phyloP scores from a whole-genome alignment of 2,329 filamentous ascomycete genomes.

The Trichoderma guizhouense region DNA sequence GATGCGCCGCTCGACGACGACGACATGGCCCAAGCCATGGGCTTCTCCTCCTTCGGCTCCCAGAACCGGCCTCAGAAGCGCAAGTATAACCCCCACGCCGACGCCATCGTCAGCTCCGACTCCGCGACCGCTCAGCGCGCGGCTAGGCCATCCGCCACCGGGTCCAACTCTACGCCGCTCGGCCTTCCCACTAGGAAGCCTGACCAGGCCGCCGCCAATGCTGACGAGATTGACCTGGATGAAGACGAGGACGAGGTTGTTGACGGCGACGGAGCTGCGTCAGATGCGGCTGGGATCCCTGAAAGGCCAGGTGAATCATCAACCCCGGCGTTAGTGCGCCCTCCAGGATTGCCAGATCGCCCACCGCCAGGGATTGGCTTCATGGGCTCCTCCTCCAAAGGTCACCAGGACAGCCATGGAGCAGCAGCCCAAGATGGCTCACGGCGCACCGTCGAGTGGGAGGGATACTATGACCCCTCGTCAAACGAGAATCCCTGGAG shows the following conservation, averaged over 20 bases:
- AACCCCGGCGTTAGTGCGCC: conserved; percentile 30
- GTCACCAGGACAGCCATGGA: conserved; percentile 1
- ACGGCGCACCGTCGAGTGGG: conserved; percentile 50
- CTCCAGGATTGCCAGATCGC: conserved; percentile 33
- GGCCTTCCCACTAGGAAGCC: conserved; percentile 22
- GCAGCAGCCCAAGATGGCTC: conserved; percentile 13
- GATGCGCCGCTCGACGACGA: conserved; percentile 30
- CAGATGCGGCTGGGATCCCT: neutral
- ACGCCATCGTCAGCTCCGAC: conserved; percentile 38
- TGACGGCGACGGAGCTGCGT: conserved; percentile 25
- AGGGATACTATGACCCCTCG: conserved; percentile 64
- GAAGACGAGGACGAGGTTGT: conserved; percentile 29
- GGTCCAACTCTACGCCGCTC: conserved; percentile 38
- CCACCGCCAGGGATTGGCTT: conserved; percentile 25
- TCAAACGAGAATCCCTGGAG: conserved; percentile 74
- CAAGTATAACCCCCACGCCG: conserved; percentile 58
- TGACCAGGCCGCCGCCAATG: conserved; percentile 29
- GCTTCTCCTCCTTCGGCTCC: conserved; percentile 68
- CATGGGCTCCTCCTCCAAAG: conserved; percentile 2
- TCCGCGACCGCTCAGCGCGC: conserved; percentile 27
- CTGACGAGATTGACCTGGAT: conserved; percentile 45
- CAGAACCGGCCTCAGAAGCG: conserved; percentile 55
- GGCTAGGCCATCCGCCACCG: conserved; percentile 30
- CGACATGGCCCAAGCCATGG: conserved; percentile 62
- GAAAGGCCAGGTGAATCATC: neutral